phyloP scores from a whole-genome alignment of 176 grass and related monocot species.

The Phoenix roebelenii region DNA sequence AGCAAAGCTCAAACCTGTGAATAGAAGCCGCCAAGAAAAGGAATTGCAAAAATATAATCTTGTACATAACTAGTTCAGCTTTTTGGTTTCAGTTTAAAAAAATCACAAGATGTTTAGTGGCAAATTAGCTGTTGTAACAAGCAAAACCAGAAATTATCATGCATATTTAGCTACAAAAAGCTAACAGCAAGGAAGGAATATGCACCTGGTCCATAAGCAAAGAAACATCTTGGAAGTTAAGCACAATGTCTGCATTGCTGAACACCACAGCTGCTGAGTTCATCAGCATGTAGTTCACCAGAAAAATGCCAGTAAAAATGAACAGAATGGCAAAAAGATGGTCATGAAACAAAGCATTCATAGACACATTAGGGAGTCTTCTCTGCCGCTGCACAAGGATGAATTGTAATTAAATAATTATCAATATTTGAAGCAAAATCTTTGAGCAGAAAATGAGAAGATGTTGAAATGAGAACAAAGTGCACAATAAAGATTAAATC shows the following conservation, averaged over 20 bases:
- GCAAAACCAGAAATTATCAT: no score
- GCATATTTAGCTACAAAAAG: neutral
- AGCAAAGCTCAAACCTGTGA: no score
- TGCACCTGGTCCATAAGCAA: constrained; percentile 92
- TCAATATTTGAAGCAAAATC: no score
- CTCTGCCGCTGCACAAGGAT: constrained; percentile 69
- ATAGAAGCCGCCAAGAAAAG: no score
- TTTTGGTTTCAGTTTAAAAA: no score
- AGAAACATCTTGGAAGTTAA: constrained; percentile 83
- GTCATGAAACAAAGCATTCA: constrained; percentile 80
- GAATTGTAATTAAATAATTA: neutral
- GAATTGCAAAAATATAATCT: no score
- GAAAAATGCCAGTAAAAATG: constrained; percentile 89
- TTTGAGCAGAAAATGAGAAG: no score
- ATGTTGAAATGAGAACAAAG: no score
- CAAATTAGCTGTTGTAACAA: no score
- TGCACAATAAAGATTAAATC: no score
- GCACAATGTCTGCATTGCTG: constrained; percentile 53
- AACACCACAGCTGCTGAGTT: constrained; percentile 83
- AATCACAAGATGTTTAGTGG: no score
- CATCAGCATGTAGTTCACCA: constrained; percentile 88
- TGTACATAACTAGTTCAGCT: no score
- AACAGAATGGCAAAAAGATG: constrained; percentile 87
- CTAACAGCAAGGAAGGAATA: constrained; percentile 6
- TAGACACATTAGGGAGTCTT: constrained; percentile 29